Evolutionary conservation across 441 rosid genomes (phyloP).

Genomic region (Oxalis stricta): DNA sequence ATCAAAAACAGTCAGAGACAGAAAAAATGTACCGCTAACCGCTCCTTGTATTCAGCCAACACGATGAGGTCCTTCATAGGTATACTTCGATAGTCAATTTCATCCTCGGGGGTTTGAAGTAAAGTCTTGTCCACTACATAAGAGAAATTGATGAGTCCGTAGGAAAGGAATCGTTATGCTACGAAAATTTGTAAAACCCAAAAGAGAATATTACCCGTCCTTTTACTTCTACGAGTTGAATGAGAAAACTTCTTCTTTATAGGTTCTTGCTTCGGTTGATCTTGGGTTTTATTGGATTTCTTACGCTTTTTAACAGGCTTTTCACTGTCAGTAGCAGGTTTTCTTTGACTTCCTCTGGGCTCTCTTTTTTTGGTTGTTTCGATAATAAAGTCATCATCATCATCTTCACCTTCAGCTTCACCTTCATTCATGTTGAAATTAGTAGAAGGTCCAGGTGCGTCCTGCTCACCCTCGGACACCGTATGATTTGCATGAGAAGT

Average conservation of each 20-base stretch:
- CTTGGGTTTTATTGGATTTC: slow-evolving; percentile 22
- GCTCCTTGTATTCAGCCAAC: slow-evolving; percentile 56
- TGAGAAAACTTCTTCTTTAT: slow-evolving; percentile 63
- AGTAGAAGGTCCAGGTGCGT: slow-evolving; percentile 18
- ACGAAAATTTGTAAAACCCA: not conserved
- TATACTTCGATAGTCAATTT: slow-evolving; percentile 37
- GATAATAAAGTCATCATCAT: slow-evolving; percentile 14
- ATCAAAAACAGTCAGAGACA: not conserved
- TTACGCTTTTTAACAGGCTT: slow-evolving; percentile 30
- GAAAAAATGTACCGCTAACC: slow-evolving; percentile 29
- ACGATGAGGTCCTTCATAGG: slow-evolving; percentile 62
- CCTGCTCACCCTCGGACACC: slow-evolving; percentile 7
- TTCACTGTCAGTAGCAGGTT: slow-evolving; percentile 16
- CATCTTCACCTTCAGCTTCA: slow-evolving; percentile 15
- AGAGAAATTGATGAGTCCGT: slow-evolving; percentile 4
- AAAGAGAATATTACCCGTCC: slow-evolving; percentile 27
- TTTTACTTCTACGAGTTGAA: slow-evolving; percentile 54
- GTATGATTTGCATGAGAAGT: slow-evolving; percentile 11
- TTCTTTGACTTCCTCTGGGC: slow-evolving; percentile 29
- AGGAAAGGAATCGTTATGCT: not conserved
- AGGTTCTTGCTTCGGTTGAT: slow-evolving; percentile 25
- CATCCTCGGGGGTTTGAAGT: slow-evolving; percentile 70
- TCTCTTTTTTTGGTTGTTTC: slow-evolving; percentile 18
- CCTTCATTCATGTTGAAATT: slow-evolving; percentile 19
- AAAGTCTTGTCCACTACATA: slow-evolving; percentile 44